phyloP scores from a whole-genome alignment of 129 eudicot genomes.

The Artemisia tridentata region DNA sequence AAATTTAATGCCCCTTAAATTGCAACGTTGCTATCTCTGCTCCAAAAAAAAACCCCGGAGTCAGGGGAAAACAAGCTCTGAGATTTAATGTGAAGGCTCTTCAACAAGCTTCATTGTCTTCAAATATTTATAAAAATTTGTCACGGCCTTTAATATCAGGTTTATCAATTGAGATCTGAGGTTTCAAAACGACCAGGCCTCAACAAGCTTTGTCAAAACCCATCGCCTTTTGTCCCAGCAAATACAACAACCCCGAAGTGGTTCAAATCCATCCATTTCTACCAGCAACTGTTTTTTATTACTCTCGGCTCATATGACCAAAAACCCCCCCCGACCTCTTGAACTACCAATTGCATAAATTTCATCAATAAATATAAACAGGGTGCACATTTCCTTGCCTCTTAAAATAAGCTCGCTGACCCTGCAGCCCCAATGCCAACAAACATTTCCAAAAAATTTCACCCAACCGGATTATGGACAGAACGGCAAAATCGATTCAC shows the following conservation, averaged over 20 bases:
- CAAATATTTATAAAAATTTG: slow-evolving; percentile 74
- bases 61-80: slow-evolving; percentile 76
- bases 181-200: slow-evolving; percentile 84
- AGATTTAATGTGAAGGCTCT: slow-evolving; percentile 59
- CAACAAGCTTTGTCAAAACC: slow-evolving; percentile 74
- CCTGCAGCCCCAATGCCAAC: slow-evolving; percentile 86
- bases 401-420: slow-evolving; percentile 78
- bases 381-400: slow-evolving; percentile 80
- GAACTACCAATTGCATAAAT: slow-evolving; percentile 86
- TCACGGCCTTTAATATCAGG: slow-evolving; percentile 88
- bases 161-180: slow-evolving; percentile 72
- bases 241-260: slow-evolving; percentile 78
- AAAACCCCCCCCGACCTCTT: slow-evolving; percentile 69
- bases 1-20: slow-evolving; percentile 82
- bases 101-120: slow-evolving; percentile 65
- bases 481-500: slow-evolving; percentile 82
- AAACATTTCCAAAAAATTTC: slow-evolving; percentile 91
- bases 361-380: slow-evolving; percentile 79
- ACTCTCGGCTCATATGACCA: slow-evolving; percentile 73
- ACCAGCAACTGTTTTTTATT: slow-evolving; percentile 83
- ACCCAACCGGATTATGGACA: slow-evolving; percentile 69
- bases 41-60: slow-evolving; percentile 92
- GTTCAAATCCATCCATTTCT: slow-evolving; percentile 87
- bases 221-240: slow-evolving; percentile 84
- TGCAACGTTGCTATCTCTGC: slow-evolving; percentile 95